phyloP scores from a whole-genome alignment of 2,329 filamentous ascomycete species.

The Aspergillus texensis region DNA sequence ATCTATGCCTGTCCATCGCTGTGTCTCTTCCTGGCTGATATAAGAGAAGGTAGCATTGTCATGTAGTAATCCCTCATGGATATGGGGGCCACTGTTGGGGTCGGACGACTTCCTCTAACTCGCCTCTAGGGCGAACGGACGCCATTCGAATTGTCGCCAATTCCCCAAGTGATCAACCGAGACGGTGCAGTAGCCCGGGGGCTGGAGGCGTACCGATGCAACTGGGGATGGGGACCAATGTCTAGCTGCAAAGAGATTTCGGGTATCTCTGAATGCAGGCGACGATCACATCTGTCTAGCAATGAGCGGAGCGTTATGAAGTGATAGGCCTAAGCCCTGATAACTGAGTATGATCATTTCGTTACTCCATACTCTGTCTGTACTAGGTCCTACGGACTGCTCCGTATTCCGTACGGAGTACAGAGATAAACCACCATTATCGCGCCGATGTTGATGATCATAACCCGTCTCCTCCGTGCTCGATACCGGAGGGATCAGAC shows the following conservation, averaged over 20 bases:
- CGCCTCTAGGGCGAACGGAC: slow-evolving; percentile 1
- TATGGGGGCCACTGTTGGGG: slow-evolving; percentile 5
- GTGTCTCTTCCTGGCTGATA: not conserved
- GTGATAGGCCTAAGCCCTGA: not conserved
- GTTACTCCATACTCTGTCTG: not conserved
- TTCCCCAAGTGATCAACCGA: slow-evolving; percentile 1
- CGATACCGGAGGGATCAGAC: slow-evolving; percentile 8
- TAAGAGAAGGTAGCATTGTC: not conserved
- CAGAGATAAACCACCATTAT: not conserved
- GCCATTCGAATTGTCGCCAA: not conserved
- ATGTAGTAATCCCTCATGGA: not conserved
- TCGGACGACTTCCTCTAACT: slow-evolving; percentile 5
- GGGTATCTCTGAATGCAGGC: not conserved
- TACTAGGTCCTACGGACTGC: slow-evolving; percentile 1
- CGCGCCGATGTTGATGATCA: not conserved
- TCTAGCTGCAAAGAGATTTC: not conserved
- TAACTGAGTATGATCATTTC: not conserved
- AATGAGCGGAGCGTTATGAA: not conserved
- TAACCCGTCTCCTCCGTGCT: slow-evolving; percentile 5
- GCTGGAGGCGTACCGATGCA: slow-evolving; percentile 10
- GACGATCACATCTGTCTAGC: not conserved
- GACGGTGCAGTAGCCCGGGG: slow-evolving; percentile 1
- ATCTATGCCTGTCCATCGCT: not conserved
- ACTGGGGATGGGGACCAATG: not conserved
- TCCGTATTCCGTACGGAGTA: not conserved